Conservation (phyloP, 257 asterid species). For the Hygrophila difformis region DNA sequence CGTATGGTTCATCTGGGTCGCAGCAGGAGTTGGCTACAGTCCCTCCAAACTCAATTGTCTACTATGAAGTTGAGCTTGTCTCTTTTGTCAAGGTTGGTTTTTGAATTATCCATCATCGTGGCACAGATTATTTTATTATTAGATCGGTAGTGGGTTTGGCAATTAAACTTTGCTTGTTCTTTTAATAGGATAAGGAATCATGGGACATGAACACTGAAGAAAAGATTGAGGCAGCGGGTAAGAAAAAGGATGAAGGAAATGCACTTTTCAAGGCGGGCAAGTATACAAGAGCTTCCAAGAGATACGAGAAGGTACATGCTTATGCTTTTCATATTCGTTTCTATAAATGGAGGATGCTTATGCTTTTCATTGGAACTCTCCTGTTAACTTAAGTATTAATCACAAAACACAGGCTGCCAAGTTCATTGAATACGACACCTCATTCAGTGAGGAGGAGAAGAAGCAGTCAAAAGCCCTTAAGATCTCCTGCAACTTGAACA, state of each 20-base stretch:
- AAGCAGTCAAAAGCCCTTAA: conserved; percentile 45
- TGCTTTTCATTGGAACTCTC: neutral
- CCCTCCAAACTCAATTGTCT: conserved; percentile 38
- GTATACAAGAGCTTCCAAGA: conserved; percentile 47
- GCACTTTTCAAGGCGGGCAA: conserved; percentile 53
- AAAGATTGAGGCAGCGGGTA: conserved; percentile 60
- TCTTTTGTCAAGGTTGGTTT: conserved; percentile 36
- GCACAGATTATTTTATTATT: too few relatives aligned
- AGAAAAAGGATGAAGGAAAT: conserved; percentile 73
- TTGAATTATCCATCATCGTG: conserved; percentile 12
- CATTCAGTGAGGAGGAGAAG: conserved; percentile 55
- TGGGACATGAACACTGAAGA: conserved; percentile 65
- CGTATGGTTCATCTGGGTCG: conserved; percentile 31
- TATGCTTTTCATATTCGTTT: neutral
- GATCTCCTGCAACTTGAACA: conserved; percentile 42
- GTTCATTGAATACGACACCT: conserved; percentile 44
- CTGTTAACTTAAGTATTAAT: too few relatives aligned
- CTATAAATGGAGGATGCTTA: too few relatives aligned
- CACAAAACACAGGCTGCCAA: conserved; percentile 55
- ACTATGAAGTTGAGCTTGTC: conserved; percentile 39
- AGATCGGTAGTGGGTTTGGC: too few relatives aligned
- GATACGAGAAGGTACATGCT: conserved; percentile 55
- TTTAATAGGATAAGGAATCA: conserved; percentile 56
- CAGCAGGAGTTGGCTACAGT: conserved; percentile 31
- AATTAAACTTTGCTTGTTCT: neutral